Conservation (phyloP, 345 rosid species). For the Murraya paniculata region DNA sequence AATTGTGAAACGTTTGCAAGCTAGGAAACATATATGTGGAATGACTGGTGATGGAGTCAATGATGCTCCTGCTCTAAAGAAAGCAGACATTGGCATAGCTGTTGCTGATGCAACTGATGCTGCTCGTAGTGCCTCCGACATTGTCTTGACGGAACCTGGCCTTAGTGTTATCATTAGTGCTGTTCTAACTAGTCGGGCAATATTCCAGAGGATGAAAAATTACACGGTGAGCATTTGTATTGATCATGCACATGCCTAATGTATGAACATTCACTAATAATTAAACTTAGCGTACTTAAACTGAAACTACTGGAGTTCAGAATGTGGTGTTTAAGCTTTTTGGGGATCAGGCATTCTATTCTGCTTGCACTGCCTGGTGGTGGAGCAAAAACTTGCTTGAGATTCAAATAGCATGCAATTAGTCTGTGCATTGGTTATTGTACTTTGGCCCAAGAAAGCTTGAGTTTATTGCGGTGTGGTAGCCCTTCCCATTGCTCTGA, state of each 20-base stretch:
- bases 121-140: constrained; percentile 74
- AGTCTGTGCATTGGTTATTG: background rate
- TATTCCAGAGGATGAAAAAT: constrained; percentile 71
- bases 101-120: constrained; percentile 81
- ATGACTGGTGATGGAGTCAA: constrained; percentile 68
- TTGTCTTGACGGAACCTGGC: constrained; percentile 66
- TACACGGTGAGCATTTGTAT: constrained; percentile 44
- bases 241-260: background rate
- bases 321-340: background rate
- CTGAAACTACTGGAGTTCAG: background rate
- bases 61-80: constrained; percentile 74
- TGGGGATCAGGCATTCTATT: background rate
- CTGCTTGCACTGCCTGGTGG: background rate
- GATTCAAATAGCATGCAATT: background rate
- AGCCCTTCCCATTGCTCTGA: background rate
- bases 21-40: constrained; percentile 60
- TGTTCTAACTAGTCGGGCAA: constrained; percentile 59
- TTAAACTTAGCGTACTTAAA: background rate
- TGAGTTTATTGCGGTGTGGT: background rate
- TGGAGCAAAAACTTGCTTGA: background rate
- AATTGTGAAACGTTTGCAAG: constrained; percentile 72
- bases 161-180: constrained; percentile 69
- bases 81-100: constrained; percentile 71
- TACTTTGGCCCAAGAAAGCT: background rate
- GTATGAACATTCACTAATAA: background rate